Evolutionary conservation across 108 stramenopile species (phyloP).

Genomic region (Asterionellopsis glacialis): DNA sequence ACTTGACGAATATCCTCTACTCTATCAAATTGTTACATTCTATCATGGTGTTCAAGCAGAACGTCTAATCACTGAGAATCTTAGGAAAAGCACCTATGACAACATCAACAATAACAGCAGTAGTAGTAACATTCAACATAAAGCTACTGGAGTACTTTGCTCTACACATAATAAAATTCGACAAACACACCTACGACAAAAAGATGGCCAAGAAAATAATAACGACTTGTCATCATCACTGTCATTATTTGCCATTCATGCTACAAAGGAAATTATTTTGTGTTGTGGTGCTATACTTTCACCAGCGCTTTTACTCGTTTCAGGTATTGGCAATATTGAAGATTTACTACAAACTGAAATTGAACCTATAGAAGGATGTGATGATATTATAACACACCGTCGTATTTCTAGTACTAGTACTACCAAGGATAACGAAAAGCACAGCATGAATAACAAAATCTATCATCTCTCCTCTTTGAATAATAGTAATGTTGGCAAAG

Average conservation of each 20-base stretch:
- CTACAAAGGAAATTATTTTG: constrained; percentile 37
- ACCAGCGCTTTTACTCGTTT: constrained; percentile 56
- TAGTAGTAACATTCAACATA: too few relatives aligned
- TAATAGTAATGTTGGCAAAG: too few relatives aligned
- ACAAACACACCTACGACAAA: too few relatives aligned
- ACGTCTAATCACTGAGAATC: constrained; percentile 39
- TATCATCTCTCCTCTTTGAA: too few relatives aligned
- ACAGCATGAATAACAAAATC: too few relatives aligned
- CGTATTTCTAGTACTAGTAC: too few relatives aligned
- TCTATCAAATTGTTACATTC: constrained; percentile 33
- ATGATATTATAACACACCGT: too few relatives aligned
- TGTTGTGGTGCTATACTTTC: constrained; percentile 69
- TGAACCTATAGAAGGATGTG: constrained; percentile 15
- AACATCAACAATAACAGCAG: too few relatives aligned
- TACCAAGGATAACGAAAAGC: too few relatives aligned
- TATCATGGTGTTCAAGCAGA: constrained; percentile 42
- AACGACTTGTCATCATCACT: constrained; percentile 22
- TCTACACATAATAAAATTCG: too few relatives aligned
- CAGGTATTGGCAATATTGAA: constrained; percentile 46
- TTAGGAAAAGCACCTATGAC: constrained; percentile 6
- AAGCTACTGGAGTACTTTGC: too few relatives aligned
- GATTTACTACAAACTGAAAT: constrained; percentile 33
- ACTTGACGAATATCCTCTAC: constrained; percentile 33
- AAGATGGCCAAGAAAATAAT: too few relatives aligned
- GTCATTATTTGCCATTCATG: constrained; percentile 7